Evolutionary conservation across 2,329 filamentous ascomycete species (phyloP).

Genomic region (Hymenoscyphus occultus): DNA sequence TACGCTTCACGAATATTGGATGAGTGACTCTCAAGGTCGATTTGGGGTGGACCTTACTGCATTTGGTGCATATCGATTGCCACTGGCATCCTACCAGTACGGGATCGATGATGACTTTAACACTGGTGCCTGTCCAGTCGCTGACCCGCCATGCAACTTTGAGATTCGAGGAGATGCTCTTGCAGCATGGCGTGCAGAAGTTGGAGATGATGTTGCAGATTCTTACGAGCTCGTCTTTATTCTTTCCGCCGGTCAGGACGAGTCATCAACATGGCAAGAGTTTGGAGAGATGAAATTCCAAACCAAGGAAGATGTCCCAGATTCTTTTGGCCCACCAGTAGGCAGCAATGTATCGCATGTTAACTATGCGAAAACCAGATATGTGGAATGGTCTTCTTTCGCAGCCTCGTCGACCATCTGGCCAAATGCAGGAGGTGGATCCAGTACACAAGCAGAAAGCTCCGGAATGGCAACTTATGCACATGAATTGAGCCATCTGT

Average conservation of each 20-base stretch:
- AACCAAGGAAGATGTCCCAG: slow-evolving; percentile 19
- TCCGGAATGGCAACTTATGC: slow-evolving; percentile 20
- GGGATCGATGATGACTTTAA: slow-evolving; percentile 17
- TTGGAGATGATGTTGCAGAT: slow-evolving; percentile 13
- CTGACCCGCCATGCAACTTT: slow-evolving; percentile 10
- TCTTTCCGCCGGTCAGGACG: slow-evolving; percentile 19
- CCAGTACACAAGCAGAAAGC: slow-evolving; percentile 13
- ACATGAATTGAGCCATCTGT: slow-evolving; percentile 20
- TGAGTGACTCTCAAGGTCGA: slow-evolving; percentile 19
- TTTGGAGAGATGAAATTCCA: slow-evolving; percentile 24
- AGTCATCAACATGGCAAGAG: slow-evolving; percentile 21
- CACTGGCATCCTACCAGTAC: slow-evolving; percentile 18
- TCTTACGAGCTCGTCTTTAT: slow-evolving; percentile 20
- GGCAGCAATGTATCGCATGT: slow-evolving; percentile 10
- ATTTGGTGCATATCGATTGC: slow-evolving; percentile 19
- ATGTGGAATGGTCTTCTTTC: slow-evolving; percentile 21
- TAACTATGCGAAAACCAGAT: slow-evolving; percentile 20
- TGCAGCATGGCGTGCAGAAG: slow-evolving; percentile 16
- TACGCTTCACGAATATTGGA: slow-evolving; percentile 24
- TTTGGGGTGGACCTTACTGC: slow-evolving; percentile 22
- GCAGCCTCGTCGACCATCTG: slow-evolving; percentile 17
- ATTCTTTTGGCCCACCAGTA: slow-evolving; percentile 17
- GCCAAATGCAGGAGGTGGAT: slow-evolving; percentile 16
- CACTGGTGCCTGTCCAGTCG: slow-evolving; percentile 13
- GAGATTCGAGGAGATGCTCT: slow-evolving; percentile 18